phyloP scores from a whole-genome alignment of 176 grass and related monocot genomes.

The Ampelocalamus luodianensis region DNA sequence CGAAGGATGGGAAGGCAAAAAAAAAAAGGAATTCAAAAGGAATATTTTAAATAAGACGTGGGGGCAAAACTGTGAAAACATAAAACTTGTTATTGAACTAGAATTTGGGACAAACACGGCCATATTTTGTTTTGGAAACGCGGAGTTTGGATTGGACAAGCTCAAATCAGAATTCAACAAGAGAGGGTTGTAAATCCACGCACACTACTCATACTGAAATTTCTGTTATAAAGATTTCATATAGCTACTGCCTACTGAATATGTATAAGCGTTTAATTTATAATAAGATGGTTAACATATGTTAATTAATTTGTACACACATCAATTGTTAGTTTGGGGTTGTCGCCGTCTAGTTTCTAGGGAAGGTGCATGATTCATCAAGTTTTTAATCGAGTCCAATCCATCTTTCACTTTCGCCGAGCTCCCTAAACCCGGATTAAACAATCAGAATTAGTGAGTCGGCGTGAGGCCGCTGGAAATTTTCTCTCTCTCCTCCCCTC shows the following conservation, averaged over 20 bases:
- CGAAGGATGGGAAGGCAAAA: too few species aligned
- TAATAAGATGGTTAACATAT: neutral
- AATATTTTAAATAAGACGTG: too few species aligned
- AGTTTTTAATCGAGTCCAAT: constrained; percentile 1
- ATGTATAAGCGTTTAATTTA: neutral
- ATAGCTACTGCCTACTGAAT: neutral
- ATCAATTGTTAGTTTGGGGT: neutral
- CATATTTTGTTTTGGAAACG: too few species aligned
- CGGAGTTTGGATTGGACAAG: neutral
- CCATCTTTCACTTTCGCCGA: constrained; percentile 33
- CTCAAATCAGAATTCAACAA: neutral
- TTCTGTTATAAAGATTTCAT: neutral
- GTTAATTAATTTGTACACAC: neutral
- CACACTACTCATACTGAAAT: neutral
- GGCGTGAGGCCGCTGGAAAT: constrained; percentile 26
- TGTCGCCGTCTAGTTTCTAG: constrained; percentile 19
- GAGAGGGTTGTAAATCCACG: neutral
- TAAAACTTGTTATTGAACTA: too few species aligned
- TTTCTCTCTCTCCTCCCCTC: neutral
- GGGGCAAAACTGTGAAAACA: too few species aligned
- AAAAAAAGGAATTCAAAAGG: too few species aligned
- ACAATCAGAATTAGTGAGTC: constrained; percentile 33
- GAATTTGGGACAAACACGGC: too few species aligned
- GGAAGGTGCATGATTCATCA: constrained; percentile 36
- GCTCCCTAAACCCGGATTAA: constrained; percentile 10